These are phyloP conservation scores for Symbiodinium pilosum DNA, from an alignment of 73 alveolate species.

Conservation along the genomic window DNA sequence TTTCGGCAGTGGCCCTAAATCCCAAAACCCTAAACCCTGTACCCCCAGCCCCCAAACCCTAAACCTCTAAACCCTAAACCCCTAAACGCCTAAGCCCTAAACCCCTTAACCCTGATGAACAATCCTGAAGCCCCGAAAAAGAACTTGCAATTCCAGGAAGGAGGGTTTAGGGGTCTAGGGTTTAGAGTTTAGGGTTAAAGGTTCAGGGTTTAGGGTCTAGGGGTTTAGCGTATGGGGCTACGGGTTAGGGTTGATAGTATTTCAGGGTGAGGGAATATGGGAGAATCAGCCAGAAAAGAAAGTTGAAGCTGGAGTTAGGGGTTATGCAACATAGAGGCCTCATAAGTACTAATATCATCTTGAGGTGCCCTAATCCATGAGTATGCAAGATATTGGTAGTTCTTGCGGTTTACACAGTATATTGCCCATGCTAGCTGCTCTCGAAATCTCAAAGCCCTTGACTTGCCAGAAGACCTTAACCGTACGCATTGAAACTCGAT, in stretches of 20 bases:
- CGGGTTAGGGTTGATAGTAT: no score
- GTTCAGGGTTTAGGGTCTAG: neutral
- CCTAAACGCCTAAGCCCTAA: neutral
- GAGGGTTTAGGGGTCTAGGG: neutral
- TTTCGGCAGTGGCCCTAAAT: no score
- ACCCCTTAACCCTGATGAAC: neutral
- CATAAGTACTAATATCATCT: no score
- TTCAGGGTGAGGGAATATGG: no score
- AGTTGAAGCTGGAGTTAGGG: no score
- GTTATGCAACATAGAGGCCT: no score
- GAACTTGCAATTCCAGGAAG: neutral
- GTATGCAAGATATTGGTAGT: neutral
- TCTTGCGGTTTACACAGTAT: neutral
- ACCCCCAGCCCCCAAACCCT: no score
- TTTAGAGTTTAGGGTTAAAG: neutral
- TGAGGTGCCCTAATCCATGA: no score
- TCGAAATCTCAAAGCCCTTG: neutral
- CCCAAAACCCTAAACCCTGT: no score
- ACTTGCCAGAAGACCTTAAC: neutral
- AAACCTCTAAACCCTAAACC: neutral
- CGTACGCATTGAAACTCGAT: neutral
- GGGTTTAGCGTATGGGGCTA: neutral
- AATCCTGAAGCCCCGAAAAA: neutral
- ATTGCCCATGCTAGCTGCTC: neutral
- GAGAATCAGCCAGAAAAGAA: no score